phyloP scores from a whole-genome alignment of 2,329 filamentous ascomycete species.

The Diplodia seriata region DNA sequence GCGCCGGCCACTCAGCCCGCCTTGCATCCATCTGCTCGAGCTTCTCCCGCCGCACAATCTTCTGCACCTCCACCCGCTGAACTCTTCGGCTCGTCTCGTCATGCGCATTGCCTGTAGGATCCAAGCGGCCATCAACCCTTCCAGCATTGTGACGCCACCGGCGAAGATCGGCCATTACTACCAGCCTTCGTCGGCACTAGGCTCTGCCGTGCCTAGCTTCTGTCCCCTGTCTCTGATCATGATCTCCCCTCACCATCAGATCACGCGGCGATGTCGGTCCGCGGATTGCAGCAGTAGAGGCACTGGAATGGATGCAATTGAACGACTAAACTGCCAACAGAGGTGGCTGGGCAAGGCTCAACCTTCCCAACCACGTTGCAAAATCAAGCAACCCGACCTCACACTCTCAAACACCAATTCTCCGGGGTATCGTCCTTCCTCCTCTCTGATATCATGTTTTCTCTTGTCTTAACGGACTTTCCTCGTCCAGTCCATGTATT shows the following conservation, averaged over 20 bases:
- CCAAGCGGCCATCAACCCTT: background rate
- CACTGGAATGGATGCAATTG: background rate
- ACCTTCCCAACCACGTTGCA: background rate
- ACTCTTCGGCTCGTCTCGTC: background rate
- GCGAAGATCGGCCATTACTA: background rate
- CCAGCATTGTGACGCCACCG: background rate
- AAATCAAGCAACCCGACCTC: background rate
- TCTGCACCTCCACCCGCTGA: background rate
- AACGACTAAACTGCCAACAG: background rate
- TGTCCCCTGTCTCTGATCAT: background rate
- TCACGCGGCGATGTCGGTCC: background rate
- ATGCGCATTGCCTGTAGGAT: background rate
- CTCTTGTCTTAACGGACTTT: background rate
- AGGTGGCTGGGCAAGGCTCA: background rate
- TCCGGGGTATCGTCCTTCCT: background rate
- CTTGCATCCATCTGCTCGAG: background rate
- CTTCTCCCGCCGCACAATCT: background rate
- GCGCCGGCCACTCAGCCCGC: background rate
- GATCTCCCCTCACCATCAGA: background rate
- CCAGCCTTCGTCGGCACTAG: background rate
- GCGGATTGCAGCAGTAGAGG: background rate
- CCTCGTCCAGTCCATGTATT: background rate
- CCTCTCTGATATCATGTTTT: background rate
- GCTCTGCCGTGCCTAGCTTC: background rate
- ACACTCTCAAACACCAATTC: background rate